A percentile compares a stretch with the other conserved stretches of the same genome.
Conservation (phyloP, 352 stramenopile species). For the Phytopythium sindhum region DNA sequence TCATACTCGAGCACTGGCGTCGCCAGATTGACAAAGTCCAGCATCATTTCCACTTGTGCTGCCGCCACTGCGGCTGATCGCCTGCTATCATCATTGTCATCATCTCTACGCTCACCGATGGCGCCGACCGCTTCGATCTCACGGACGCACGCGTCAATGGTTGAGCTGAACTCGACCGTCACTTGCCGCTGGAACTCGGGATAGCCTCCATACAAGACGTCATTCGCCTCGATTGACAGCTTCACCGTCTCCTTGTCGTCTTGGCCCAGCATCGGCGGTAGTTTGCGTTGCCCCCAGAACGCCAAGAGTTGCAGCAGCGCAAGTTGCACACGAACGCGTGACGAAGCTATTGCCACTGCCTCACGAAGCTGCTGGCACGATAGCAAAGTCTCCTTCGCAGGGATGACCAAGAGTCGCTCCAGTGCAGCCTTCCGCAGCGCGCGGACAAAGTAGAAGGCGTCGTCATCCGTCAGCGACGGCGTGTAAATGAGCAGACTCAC, state of each 20-base stretch:
- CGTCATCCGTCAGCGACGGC: conserved; percentile 70
- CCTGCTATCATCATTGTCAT: background rate
- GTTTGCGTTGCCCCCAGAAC: conserved; percentile 49
- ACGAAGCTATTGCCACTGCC: conserved; percentile 8
- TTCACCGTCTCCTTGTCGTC: conserved; percentile 12
- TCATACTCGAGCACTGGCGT: conserved; percentile 33
- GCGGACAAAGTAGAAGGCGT: conserved; percentile 87
- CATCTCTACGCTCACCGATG: background rate
- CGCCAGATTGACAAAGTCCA: conserved; percentile 60
- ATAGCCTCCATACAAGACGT: conserved; percentile 77
- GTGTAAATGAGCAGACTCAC: conserved; percentile 67
- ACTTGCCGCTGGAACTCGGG: conserved; percentile 50
- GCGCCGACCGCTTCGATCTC: conserved; percentile 40
- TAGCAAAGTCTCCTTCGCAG: background rate
- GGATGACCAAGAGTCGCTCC: conserved; percentile 39
- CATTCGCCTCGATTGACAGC: conserved; percentile 66
- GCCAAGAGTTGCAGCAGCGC: conserved; percentile 51
- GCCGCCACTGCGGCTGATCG: conserved; percentile 5
- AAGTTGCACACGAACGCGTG: conserved; percentile 37
- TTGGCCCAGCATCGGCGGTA: conserved; percentile 15
- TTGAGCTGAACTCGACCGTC: conserved; percentile 37
- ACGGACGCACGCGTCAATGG: conserved; percentile 44
- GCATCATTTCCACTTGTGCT: conserved; percentile 45
- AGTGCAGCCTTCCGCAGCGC: conserved; percentile 68
- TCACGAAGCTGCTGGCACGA: conserved; percentile 9